Evolutionary conservation across 139 green algal species (phyloP), one percentile per base, ranked within the genome.

Genomic region (Pleodorina starrii): DNA sequence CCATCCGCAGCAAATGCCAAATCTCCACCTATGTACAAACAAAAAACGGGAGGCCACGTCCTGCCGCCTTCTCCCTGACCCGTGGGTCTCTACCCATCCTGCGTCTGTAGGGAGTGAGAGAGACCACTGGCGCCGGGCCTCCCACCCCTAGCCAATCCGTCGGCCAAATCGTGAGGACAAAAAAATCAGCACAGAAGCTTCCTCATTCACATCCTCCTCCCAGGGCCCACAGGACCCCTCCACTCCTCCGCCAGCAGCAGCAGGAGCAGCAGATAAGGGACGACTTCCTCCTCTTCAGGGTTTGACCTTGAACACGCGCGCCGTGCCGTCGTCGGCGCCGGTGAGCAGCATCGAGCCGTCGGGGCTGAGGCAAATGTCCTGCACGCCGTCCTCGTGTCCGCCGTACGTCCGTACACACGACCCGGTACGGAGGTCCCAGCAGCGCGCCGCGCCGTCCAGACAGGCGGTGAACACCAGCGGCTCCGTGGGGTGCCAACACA

Each of bases 341-440:
- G 93, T 93, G 14, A 99, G 54, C 54, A 98, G 89, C 83, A 94
- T 91, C 48, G 78, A 88, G 23, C 94, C 96, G 71, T 98, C 92
- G 11, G 93, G 91, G 51, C 85, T 94, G 2, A 98, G 0, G 0
- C 91, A 91, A 32, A 99, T 57, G 57, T 94, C 95, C 83, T 97
- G 96, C 29, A 99, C 90, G 0, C 86, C 92, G 1, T 94, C 91
- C 7, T 42, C 85, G 85, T 98, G 95, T 0, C 97, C 97, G 16
- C 59, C 69, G 35, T 93, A 94, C 36, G 88, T 75, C 7, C 87
- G 84, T 35, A 95, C 81, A 59, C 93, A 96, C 23, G 35, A 54
- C 9, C 89, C 92, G 29, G 94, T 98, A 0, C 97, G 92, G 32
- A 95, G 73, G 88, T 99, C 97, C 95, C 96, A 99, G 57, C 92